These are phyloP conservation scores for Datisca glomerata DNA, from an alignment of 306 rosid genomes.

Conservation along the genomic window DNA sequence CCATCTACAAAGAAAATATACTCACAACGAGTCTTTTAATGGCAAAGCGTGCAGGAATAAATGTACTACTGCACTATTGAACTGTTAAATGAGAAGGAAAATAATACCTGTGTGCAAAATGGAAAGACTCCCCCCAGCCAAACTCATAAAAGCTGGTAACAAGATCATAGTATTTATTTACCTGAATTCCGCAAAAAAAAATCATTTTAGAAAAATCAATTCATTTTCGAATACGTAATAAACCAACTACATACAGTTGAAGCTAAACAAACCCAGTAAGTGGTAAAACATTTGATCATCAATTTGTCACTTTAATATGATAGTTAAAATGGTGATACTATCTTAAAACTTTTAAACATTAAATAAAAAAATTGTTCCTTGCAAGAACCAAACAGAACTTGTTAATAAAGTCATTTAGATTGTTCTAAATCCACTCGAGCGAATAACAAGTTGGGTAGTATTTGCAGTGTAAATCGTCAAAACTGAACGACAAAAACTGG, in stretches of 20 bases:
- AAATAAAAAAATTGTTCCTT: not conserved
- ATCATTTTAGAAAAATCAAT: not conserved
- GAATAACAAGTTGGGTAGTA: no score
- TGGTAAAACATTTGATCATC: not conserved
- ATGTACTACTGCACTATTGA: no score
- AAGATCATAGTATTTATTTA: slow-evolving; percentile 83
- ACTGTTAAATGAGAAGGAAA: not conserved
- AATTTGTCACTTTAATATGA: no score
- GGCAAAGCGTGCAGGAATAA: no score
- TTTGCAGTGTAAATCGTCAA: not conserved
- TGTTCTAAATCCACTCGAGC: not conserved
- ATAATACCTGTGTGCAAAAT: slow-evolving; percentile 67
- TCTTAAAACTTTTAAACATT: not conserved
- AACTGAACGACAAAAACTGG: not conserved
- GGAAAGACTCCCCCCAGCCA: slow-evolving; percentile 98
- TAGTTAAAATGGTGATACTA: no score
- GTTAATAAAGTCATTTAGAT: not conserved
- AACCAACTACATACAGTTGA: not conserved
- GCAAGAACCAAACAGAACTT: not conserved
- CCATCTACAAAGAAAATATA: slow-evolving; percentile 40
- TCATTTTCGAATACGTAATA: not conserved
- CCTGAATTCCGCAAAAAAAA: slow-evolving; percentile 36
- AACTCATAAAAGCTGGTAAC: slow-evolving; percentile 88
- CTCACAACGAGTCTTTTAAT: no score
- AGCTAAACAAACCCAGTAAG: not conserved